phyloP scores from a whole-genome alignment of 2,329 filamentous ascomycete genomes.

The Sclerotinia nivalis region DNA sequence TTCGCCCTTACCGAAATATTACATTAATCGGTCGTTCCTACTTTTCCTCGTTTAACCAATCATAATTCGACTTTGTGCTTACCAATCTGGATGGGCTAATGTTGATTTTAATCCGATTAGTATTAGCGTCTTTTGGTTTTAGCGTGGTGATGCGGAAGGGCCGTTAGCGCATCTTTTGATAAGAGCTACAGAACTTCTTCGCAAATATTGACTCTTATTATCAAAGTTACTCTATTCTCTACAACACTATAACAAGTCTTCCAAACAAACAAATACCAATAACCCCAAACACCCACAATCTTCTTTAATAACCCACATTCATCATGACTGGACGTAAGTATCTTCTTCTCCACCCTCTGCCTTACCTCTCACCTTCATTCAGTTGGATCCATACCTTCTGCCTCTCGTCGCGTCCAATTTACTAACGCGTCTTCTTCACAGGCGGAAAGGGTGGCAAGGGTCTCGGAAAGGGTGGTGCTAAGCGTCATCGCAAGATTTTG shows the following conservation, averaged over 20 bases:
- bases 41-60: background rate
- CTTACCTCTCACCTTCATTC: background rate
- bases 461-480: slow-evolving; percentile 96
- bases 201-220: slow-evolving; percentile 23
- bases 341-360: slow-evolving; percentile 1
- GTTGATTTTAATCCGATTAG: slow-evolving; percentile 21
- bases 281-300: slow-evolving; percentile 13
- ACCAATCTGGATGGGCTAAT: background rate
- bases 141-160: slow-evolving; percentile 35
- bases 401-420: slow-evolving; percentile 6
- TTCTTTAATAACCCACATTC: slow-evolving; percentile 37
- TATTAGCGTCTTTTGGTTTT: slow-evolving; percentile 28
- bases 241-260: slow-evolving; percentile 7
- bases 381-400: slow-evolving; percentile 10
- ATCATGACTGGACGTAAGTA: slow-evolving; percentile 62
- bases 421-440: slow-evolving; percentile 36
- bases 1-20: background rate
- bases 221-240: slow-evolving; percentile 18
- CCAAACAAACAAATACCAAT: slow-evolving; percentile 1
- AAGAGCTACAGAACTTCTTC: slow-evolving; percentile 27
- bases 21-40: background rate
- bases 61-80: background rate
- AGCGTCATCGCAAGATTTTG: slow-evolving; percentile 99
- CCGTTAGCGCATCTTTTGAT: slow-evolving; percentile 34
- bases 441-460: slow-evolving; percentile 77